A percentile compares a stretch with the other conserved stretches of the same genome.
phyloP scores from a whole-genome alignment of 1,284 basidiomycete genomes.

The Kwoniella shivajii region DNA sequence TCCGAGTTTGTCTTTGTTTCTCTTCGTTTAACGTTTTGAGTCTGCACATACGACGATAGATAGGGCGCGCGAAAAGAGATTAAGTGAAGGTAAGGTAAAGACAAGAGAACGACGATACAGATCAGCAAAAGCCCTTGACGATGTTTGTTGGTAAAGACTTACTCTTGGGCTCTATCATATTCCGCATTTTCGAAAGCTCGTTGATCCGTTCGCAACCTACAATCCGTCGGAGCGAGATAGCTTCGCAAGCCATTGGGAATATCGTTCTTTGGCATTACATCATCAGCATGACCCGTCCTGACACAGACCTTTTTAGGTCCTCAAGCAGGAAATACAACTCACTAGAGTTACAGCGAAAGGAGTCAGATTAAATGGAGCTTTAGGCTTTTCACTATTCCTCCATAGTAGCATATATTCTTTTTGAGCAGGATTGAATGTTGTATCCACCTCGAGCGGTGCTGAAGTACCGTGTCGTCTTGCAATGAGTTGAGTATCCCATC shows the following conservation, averaged over 20 bases:
- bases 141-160: conserved; percentile 5
- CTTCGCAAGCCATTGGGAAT: conserved; percentile 61
- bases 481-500: conserved; percentile 94
- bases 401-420: conserved; percentile 64
- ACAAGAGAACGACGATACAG: no score
- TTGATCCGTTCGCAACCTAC: conserved; percentile 89
- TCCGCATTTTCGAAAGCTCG: conserved; percentile 91
- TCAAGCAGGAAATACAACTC: conserved; percentile 6
- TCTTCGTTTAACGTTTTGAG: conserved; percentile 88
- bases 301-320: no score
- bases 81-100: no score
- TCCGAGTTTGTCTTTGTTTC: conserved; percentile 76
- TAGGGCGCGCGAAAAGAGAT: no score
- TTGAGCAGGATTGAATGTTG: conserved; percentile 36
- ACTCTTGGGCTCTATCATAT: conserved; percentile 84
- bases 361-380: conserved; percentile 89
- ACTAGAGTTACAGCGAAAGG: conserved; percentile 86
- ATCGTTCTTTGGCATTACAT: conserved; percentile 47
- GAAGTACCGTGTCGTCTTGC: conserved; percentile 72
- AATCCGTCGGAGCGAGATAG: conserved; percentile 88
- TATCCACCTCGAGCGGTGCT: conserved; percentile 63
- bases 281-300: background rate
- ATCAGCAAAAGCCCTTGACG: background rate
- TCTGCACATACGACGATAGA: conserved; percentile 1
- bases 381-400: conserved; percentile 86